Base-by-base conservation (phyloP, 2,329 filamentous ascomycete species). In the Xylariaceae sp. region DNA sequence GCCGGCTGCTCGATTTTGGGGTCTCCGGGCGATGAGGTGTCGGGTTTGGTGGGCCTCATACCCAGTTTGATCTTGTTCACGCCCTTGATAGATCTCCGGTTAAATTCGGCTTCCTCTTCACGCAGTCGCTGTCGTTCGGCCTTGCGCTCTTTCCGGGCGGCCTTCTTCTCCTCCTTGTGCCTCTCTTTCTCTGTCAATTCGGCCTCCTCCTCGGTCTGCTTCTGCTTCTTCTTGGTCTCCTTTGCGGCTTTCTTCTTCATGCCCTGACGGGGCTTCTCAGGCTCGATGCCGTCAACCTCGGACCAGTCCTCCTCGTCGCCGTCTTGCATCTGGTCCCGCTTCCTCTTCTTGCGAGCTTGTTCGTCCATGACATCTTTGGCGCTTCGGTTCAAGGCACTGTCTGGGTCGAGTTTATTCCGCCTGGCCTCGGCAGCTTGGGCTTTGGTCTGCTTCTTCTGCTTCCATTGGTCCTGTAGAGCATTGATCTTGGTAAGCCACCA, bases 331-430 rank as follows among this genome's bases (percentile, higher is more conserved):
- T 71, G 74, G 22, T 72, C 71, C 34, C 77, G 77, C 74, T 96
- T 96, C 54, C 90, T 83, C 76, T 96, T 96, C 63, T 89, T 90
- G 60, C 75, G 75, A 41, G 80, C 82, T 49, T 81, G 76, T 67
- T 96, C 92, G 61, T 95, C 90, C 83, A 96, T 87, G 56, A 97
- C 84, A 70, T 97, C 92, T 70, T 96, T 93, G 55, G 91, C 93
- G 59, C 85, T 94, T 58, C 75, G 77, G 76, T 95, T 94, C 60
- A 80, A 69, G 56, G 87, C 86, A 66, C 90, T 91, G 60, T 93
- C 90, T 22, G 94, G 92, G 65, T 97, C 90, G 39, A 97, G 81
- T 74, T 97, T 97, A 54, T 88, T 90, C 67, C 87, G 82, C 74
- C 91, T 91, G 50, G 90, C 89, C 60, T 88, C 86, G 56, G 84